Evolutionary conservation across 1,284 basidiomycete species (phyloP), one percentile per base, ranked within the genome.

Genomic region (Hortiboletus rubellus): DNA sequence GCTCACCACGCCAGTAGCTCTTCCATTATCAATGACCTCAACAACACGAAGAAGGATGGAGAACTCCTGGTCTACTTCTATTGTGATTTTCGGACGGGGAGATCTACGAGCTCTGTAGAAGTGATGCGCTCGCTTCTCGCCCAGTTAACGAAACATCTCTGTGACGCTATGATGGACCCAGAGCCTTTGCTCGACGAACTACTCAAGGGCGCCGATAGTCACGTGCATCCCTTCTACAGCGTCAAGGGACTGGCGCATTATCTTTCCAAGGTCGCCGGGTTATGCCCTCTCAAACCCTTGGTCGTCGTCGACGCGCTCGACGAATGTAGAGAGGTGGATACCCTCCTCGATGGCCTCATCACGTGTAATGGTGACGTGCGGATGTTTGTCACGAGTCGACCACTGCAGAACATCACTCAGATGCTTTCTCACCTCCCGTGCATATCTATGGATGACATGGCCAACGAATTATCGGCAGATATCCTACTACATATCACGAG

Each of bases 11-110:
- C 3, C 2, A 6, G 14, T 3, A 58, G 64, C 5, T 61, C 63
- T 27, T 44, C 17, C 2, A 37, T 44, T 10, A 52, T 66, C n/a
- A 2, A 66, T 4, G 43, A 63, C 3, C 44, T 63, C 11, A 3
- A 8, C 1, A 5, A 49, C 7, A 30, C 10, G 12, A 52, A 30
- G 18, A 10, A 30, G 1, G 40, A 46, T 5, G 37, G 27, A 4
- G 60, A 60, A 22, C 3, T 49, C 17, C 31, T 65, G 6, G 46
- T 10, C 1, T 57, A 57, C 24, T 63, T 65, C 40, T 66, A 66
- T 44, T 66, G 63, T 2, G 61, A 63, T 46, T 66, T 66, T 49
- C 45, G 56, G 4, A 51, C 27, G 2, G 5, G 0, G 6, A 24
- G 24, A 11, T 62, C 60, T 0, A 62, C 60, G 0, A 54, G 8